Conservation (phyloP, 257 asterid species). For the Solanum acaule region DNA sequence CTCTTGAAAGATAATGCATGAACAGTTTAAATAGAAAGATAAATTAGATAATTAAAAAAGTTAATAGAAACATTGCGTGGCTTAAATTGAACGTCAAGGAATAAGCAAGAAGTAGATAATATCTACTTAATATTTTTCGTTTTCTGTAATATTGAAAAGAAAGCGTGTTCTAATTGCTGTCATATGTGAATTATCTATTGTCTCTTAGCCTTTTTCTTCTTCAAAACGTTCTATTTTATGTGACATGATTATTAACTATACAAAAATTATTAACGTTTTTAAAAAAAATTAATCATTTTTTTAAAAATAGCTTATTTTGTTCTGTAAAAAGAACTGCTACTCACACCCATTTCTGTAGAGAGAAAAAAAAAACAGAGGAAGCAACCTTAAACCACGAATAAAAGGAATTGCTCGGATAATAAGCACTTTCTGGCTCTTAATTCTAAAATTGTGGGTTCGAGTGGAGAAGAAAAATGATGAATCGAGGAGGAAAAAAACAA, state of each 20-base stretch:
- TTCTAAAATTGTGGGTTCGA: background rate
- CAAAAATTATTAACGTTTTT: background rate
- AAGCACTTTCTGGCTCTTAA: background rate
- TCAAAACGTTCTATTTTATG: background rate
- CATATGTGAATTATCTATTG: background rate
- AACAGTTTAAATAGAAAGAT: background rate
- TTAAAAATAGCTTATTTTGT: background rate
- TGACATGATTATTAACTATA: background rate
- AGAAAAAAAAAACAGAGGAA: background rate
- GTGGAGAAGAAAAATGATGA: background rate
- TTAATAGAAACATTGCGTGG: conserved; percentile 1
- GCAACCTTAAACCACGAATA: background rate
- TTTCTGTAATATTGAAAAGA: background rate
- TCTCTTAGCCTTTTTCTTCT: background rate
- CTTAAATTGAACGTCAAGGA: conserved; percentile 6
- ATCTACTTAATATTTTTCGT: background rate
- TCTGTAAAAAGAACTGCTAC: background rate
- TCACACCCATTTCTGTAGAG: background rate
- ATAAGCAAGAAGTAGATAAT: background rate
- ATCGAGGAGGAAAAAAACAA: background rate
- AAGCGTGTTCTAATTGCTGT: background rate
- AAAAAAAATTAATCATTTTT: no score
- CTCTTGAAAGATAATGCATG: background rate
- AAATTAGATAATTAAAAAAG: background rate
- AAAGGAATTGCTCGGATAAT: background rate